Percentiles rank a stretch among this genome's conserved stretches.
These are phyloP conservation scores for Corniculantispora saksenae DNA, from an alignment of 2,329 filamentous ascomycete genomes.

Conservation along the genomic window DNA sequence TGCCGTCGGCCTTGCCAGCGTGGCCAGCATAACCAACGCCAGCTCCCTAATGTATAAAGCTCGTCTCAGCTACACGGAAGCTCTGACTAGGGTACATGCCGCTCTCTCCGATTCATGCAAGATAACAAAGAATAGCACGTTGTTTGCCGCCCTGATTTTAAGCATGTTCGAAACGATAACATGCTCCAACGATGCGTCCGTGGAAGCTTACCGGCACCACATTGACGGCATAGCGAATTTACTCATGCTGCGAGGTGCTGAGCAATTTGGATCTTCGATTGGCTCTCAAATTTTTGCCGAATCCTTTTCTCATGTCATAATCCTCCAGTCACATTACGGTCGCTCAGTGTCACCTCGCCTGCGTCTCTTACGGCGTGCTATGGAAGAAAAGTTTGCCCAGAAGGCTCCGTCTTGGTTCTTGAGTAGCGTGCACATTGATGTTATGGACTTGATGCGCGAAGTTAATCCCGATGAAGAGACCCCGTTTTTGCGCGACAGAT, in stretches of 20 bases:
- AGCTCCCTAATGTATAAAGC: conserved; percentile 8
- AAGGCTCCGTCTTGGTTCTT: conserved; percentile 7
- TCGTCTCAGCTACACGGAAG: conserved; percentile 12
- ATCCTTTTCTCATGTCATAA: conserved; percentile 15
- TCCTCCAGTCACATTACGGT: conserved; percentile 10
- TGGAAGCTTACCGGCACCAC: conserved; percentile 34
- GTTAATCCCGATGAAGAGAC: conserved; percentile 1
- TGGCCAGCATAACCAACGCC: conserved; percentile 16
- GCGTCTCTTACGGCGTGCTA: conserved; percentile 5
- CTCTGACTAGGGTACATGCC: conserved; percentile 3
- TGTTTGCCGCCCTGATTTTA: conserved; percentile 24
- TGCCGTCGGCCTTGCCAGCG: conserved; percentile 17
- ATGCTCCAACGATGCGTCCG: conserved; percentile 29
- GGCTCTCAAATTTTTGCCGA: conserved; percentile 17
- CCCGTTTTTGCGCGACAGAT: conserved; percentile 5
- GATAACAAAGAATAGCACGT: conserved; percentile 18
- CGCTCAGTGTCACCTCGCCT: conserved; percentile 15
- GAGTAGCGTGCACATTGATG: conserved; percentile 18
- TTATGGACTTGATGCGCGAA: conserved; percentile 16
- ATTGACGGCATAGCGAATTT: conserved; percentile 34
- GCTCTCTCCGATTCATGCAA: conserved; percentile 1
- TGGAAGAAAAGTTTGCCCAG: not conserved
- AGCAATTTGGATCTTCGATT: conserved; percentile 9
- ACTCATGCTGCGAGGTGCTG: conserved; percentile 31
- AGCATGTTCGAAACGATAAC: conserved; percentile 35